Evolutionary conservation across 306 rosid genomes (phyloP).

Genomic region (Hylodesmum podocarpum): DNA sequence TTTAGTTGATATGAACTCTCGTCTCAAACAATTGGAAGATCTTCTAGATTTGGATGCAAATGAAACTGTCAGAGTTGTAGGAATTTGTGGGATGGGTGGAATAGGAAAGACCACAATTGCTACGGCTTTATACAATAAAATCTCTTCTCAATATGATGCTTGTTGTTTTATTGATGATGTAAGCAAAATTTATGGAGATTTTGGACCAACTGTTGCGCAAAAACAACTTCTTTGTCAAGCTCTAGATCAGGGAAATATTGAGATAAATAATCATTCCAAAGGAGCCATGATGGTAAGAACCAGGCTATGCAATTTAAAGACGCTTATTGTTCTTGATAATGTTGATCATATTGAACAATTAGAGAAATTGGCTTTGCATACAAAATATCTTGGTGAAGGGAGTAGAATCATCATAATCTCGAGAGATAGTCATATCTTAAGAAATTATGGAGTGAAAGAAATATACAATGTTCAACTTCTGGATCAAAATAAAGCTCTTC

Average conservation of each 20-base stretch:
- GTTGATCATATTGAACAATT: neutral
- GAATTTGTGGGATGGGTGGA: constrained; percentile 35
- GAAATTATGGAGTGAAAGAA: neutral
- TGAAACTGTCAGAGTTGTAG: constrained; percentile 2
- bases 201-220: neutral
- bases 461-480: neutral
- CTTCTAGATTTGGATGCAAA: neutral
- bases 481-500: neutral
- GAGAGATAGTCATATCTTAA: neutral
- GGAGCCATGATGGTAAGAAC: neutral
- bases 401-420: neutral
- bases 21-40: neutral
- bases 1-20: constrained; percentile 26
- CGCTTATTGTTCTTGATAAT: constrained; percentile 10
- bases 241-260: neutral
- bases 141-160: neutral
- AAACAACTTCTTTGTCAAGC: constrained; percentile 11
- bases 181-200: neutral
- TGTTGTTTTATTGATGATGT: constrained; percentile 6
- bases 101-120: constrained; percentile 38
- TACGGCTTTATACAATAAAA: neutral
- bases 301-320: neutral
- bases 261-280: fast-evolving
- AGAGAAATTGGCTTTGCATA: neutral
- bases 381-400: neutral